Evolutionary conservation across 2,329 filamentous ascomycete genomes (phyloP), one percentile per base, ranked within the genome.

Genomic region (Coniella lustricola): DNA sequence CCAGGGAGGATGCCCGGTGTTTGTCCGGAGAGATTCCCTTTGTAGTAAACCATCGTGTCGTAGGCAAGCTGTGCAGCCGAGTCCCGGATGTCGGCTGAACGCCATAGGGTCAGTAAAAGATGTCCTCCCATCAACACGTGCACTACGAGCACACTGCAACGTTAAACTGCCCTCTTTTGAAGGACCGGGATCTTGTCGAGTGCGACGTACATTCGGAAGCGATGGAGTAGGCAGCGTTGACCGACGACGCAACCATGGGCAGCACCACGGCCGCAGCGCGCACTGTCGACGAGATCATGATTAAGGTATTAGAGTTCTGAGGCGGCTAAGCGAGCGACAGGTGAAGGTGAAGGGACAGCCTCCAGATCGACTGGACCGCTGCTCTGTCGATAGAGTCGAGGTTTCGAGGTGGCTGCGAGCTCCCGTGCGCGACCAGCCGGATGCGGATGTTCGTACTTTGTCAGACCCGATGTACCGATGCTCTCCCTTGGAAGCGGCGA

Each of bases 1-100:
- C 76, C 77, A 1, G 77, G 76, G 10, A 81, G 62, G 56, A 79
- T 79, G 31, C 77, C 77, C 7, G 77, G 76, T 14, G 72, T 74
- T 59, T 70, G 64, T 46, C 58, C 59, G 13, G 59, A 56, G 50
- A 68, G 57, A 55, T 77, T 74, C 49, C 74, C 75, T 33, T 70
- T 64, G 61, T 78, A 79, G 56, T 71, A 72, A 13, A 66, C 57
- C 62, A 77, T 71, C 14, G 76, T 63, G 47, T 78, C 74, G 59
- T 72, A 67, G 12, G 74, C 74, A 16, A 78, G 67, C 10, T 65
- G 65, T 36, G 64, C 60, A n/a, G 75, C 72, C 0, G 72, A 67
- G 3, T 63, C 44, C 38, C 67, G 70, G 53, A 77, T 75, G 9
- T 71, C 70, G 3, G 62, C 75, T 77, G 18, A 4, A n/a, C 5